A percentile compares a stretch with the other conserved stretches of the same genome.
phyloP scores from a whole-genome alignment of 805 yeast species.

The Saccharomyces kudriavzevii region DNA sequence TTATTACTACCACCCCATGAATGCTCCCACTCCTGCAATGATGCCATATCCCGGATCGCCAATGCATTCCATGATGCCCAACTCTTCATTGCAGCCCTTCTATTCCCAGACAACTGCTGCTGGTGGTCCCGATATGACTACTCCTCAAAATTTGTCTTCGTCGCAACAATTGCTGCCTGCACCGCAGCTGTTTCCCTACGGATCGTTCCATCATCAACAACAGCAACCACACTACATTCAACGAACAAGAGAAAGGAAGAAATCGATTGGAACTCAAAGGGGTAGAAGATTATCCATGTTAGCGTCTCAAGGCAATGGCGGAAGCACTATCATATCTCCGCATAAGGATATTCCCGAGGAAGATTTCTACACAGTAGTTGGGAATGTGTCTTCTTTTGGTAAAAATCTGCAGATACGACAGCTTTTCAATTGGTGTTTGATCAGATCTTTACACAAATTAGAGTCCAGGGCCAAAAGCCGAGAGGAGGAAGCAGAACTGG shows the following conservation, averaged over 20 bases:
- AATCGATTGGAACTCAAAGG: conserved; percentile 21
- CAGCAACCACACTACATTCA: conserved; percentile 5
- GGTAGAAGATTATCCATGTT: conserved; percentile 27
- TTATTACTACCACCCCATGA: conserved; percentile 16
- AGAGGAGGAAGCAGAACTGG: background rate
- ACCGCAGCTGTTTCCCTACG: conserved; percentile 18
- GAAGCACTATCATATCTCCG: conserved; percentile 22
- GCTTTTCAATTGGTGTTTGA: conserved; percentile 29
- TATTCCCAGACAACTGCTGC: conserved; percentile 11
- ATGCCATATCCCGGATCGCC: conserved; percentile 21
- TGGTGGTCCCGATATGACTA: conserved; percentile 1
- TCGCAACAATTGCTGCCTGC: conserved; percentile 22
- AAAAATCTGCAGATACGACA: conserved; percentile 25
- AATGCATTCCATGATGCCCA: conserved; percentile 15
- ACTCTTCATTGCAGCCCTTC: conserved; percentile 25
- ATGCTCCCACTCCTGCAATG: conserved; percentile 2
- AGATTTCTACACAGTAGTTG: conserved; percentile 28
- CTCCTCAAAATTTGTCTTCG: conserved; percentile 4
- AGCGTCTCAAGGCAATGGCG: conserved; percentile 16
- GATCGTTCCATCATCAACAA: conserved; percentile 11
- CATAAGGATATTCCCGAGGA: conserved; percentile 27
- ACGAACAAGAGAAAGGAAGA: conserved; percentile 15
- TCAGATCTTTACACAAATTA: conserved; percentile 18
- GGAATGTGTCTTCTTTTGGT: conserved; percentile 20
- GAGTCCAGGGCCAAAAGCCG: conserved; percentile 6